Evolutionary conservation across 169 alveolate genomes (phyloP).

Genomic region (Plasmodium relictum): DNA sequence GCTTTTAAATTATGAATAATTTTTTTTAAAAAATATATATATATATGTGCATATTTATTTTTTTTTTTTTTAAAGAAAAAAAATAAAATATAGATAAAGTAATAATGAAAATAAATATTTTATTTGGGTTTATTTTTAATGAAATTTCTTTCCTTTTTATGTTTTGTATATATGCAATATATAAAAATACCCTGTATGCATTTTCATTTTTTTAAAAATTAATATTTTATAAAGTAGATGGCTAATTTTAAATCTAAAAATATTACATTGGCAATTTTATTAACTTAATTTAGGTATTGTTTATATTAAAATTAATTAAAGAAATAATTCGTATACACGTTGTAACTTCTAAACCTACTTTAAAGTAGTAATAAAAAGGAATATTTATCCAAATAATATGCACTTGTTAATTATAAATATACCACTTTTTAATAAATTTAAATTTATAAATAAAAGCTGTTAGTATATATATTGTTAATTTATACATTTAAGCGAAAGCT

Average conservation of each 20-base stretch:
- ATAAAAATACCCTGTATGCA: not conserved
- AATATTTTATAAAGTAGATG: not conserved
- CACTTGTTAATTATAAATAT: no score
- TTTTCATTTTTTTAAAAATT: constrained; percentile 3
- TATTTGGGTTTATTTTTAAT: not conserved
- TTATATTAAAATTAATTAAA: no score
- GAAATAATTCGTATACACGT: no score
- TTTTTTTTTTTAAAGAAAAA: constrained; percentile 6
- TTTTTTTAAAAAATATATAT: not conserved
- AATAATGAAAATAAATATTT: constrained; percentile 15
- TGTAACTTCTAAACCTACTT: no score
- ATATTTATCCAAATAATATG: no score
- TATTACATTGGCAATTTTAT: not conserved
- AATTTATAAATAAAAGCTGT: no score
- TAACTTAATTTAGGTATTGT: not conserved
- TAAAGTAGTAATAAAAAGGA: no score
- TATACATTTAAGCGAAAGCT: no score
- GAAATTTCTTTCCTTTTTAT: not conserved
- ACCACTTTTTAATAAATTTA: no score
- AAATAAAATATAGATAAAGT: constrained; percentile 2
- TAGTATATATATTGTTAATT: no score
- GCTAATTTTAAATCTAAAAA: constrained; percentile 10
- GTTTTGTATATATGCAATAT: constrained; percentile 17
- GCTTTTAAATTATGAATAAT: constrained; percentile 4
- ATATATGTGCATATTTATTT: not conserved